Base-by-base conservation (phyloP, 306 rosid genomes). In the Ceratonia siliqua region DNA sequence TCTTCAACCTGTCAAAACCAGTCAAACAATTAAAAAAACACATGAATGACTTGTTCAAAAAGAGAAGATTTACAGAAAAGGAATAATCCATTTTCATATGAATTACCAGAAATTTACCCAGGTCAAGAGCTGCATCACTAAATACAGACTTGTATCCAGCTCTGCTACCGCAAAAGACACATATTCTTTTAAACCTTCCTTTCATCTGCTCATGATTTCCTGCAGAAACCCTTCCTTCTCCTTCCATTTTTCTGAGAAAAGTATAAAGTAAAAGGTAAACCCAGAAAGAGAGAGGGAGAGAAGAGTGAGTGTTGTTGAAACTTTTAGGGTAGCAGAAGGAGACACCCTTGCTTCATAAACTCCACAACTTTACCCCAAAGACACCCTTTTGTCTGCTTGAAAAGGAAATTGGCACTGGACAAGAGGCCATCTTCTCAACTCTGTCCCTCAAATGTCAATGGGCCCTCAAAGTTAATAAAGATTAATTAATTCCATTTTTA, bases 121-220 rank as follows among this genome's bases (percentile, higher is more conserved):
- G 93, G 78, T 84, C 86, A 69, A 84, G 68, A 21, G 93, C 87
- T 58, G 90, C 93, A 72, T 89, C 87, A 54, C 83, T 54, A 28
- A 79, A 89, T 62, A 79, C 58, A 80, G 89, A 69, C 77, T 86
- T 89, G 56, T 75, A 68, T 33, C 93, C 93, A 71, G 74, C 76
- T 28, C 85, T 84, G 39, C 93, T 89, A 2, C 93, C 93, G 80
- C 93, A 89, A 65, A 86, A 89, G 14, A 89, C 93, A 73, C 93
- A 89, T 70, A 89, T 81, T 81, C 86, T 86, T 82, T 59, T 75
- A 80, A 89, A 82, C 42, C 66, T 82, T 74, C 78, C 57, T 74
- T 70, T 77, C 76, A 69, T 79, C 77, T 81, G 82, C 13, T 48
- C 53, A 18, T 5, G 11, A 65, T 66, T 81, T 54, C 77, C 54